phyloP scores from a whole-genome alignment of 225 moss, liverwort and hornwort genomes.

The Sphagnum contortum region DNA sequence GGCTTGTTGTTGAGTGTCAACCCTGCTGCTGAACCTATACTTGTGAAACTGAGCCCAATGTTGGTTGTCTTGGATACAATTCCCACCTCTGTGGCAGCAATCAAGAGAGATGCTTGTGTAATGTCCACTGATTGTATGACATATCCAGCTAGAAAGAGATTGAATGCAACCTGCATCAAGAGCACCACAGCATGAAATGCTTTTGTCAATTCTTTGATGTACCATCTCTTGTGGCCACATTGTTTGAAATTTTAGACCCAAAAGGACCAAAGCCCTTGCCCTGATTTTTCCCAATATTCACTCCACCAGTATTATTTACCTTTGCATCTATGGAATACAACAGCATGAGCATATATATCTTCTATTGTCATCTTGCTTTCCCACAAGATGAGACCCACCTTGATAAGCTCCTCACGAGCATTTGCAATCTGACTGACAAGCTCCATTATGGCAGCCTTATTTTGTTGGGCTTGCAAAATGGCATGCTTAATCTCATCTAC shows the following conservation, averaged over 20 bases:
- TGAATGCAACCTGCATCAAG: constrained; percentile 31
- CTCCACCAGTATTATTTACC: neutral
- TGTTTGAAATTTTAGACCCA: neutral
- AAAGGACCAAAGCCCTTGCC: neutral
- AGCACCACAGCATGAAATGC: too few species aligned
- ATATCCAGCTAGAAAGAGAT: constrained; percentile 31
- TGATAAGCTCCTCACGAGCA: constrained; percentile 26
- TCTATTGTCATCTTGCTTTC: too few species aligned
- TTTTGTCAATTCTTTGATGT: too few species aligned
- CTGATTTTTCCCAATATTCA: neutral
- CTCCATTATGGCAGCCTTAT: constrained; percentile 24
- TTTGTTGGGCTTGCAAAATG: constrained; percentile 12
- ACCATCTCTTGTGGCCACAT: neutral
- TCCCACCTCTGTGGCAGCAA: constrained; percentile 30
- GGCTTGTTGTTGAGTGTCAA: constrained; percentile 30
- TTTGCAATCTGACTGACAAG: constrained; percentile 34
- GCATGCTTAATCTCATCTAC: constrained; percentile 28
- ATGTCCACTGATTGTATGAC: constrained; percentile 35
- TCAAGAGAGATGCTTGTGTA: constrained; percentile 33
- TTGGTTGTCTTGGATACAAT: constrained; percentile 16
- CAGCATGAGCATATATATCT: too few species aligned
- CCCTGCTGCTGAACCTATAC: constrained; percentile 25
- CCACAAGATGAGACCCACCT: constrained; percentile 18
- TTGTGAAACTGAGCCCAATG: constrained; percentile 23
- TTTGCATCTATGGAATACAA: neutral